These are phyloP conservation scores for Bipolaris gigantea DNA, from an alignment of 2,329 filamentous ascomycete genomes.

Conservation along the genomic window DNA sequence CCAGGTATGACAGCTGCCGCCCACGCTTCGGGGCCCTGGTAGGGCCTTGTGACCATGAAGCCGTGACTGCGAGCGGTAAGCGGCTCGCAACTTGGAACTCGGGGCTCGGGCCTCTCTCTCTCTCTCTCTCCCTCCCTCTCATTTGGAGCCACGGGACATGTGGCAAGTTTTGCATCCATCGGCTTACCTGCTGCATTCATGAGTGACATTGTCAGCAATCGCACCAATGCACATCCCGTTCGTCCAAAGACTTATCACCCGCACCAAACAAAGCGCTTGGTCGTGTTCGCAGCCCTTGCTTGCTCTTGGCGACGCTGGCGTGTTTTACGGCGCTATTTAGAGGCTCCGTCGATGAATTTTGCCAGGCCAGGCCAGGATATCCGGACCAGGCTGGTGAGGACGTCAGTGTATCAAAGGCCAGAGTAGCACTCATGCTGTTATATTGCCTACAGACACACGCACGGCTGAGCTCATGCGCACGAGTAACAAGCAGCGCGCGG, in stretches of 20 bases:
- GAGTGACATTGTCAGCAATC: neutral
- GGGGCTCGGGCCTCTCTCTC: neutral
- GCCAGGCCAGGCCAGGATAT: neutral
- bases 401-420: neutral
- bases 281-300: constrained; percentile 7
- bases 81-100: neutral
- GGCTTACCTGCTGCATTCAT: neutral
- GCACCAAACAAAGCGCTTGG: neutral
- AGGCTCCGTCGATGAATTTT: neutral
- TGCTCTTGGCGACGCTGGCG: constrained; percentile 11
- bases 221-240: neutral
- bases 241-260: neutral
- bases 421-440: neutral
- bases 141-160: neutral
- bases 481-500: neutral
- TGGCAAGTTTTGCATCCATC: neutral
- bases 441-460: neutral
- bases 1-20: neutral
- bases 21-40: neutral
- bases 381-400: neutral
- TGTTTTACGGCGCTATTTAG: constrained; percentile 15
- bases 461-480: neutral
- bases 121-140: neutral
- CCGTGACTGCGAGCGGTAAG: neutral
- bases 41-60: neutral